A percentile compares a stretch with the other conserved stretches of the same genome.
These are phyloP conservation scores for Xylaria sp. DNA, from an alignment of 2,329 filamentous ascomycete genomes.

Conservation along the genomic window DNA sequence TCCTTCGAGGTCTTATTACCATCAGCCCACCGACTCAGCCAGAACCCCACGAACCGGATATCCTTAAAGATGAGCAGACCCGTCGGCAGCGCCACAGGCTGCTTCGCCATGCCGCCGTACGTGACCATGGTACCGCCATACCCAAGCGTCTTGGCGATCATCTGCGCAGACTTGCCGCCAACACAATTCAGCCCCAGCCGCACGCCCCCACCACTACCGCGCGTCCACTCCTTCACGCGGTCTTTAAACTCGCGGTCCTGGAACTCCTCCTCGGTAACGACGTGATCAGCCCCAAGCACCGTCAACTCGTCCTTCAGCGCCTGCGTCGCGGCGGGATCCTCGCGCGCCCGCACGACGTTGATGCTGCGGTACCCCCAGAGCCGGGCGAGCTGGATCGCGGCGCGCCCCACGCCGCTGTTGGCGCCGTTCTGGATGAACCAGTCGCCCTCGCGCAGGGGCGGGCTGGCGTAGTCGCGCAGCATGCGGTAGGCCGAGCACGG, in stretches of 20 bases:
- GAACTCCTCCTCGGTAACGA: slow-evolving; percentile 68
- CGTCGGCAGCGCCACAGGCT: slow-evolving; percentile 84
- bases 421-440: slow-evolving; percentile 99
- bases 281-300: slow-evolving; percentile 66
- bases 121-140: slow-evolving; percentile 82
- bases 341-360: slow-evolving; percentile 84
- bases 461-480: slow-evolving; percentile 78
- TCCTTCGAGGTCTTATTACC: slow-evolving; percentile 77
- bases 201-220: slow-evolving; percentile 76
- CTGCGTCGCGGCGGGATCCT: slow-evolving; percentile 71
- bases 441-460: slow-evolving; percentile 72
- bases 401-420: slow-evolving; percentile 90
- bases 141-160: slow-evolving; percentile 79
- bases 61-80: slow-evolving; percentile 94
- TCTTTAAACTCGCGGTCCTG: slow-evolving; percentile 69
- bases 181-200: slow-evolving; percentile 92
- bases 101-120: slow-evolving; percentile 94
- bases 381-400: slow-evolving; percentile 86
- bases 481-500: slow-evolving; percentile 95
- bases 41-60: slow-evolving; percentile 89
- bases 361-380: slow-evolving; percentile 92
- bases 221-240: slow-evolving; percentile 72
- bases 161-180: slow-evolving; percentile 84
- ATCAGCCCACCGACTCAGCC: slow-evolving; percentile 91
- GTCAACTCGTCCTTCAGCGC: slow-evolving; percentile 64